Conservation (phyloP, 305 asterid species). For the Fraxinus angustifolia region DNA sequence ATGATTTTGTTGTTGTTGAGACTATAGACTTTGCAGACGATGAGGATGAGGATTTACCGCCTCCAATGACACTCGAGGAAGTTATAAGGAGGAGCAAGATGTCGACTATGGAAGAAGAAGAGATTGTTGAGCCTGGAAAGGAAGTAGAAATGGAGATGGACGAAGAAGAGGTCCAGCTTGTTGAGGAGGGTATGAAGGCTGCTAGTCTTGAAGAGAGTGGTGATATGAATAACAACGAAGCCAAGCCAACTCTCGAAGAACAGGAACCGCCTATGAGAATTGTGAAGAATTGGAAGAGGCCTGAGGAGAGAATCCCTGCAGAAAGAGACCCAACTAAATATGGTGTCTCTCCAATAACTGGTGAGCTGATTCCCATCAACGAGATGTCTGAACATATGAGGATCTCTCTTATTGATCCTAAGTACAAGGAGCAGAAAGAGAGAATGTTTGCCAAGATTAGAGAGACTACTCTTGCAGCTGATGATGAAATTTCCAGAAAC, state of each 20-base stretch:
- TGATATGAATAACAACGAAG: constrained; percentile 42
- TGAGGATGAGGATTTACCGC: constrained; percentile 89
- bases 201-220: constrained; percentile 75
- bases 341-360: constrained; percentile 84
- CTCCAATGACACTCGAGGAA: constrained; percentile 95
- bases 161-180: constrained; percentile 89
- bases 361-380: constrained; percentile 69
- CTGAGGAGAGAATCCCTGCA: constrained; percentile 75
- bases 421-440: constrained; percentile 91
- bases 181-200: constrained; percentile 87
- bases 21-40: constrained; percentile 87
- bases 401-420: constrained; percentile 88
- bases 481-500: constrained; percentile 87
- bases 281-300: constrained; percentile 92
- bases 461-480: constrained; percentile 94
- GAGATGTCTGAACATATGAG: constrained; percentile 99
- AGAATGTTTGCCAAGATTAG: constrained; percentile 95
- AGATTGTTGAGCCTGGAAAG: constrained; percentile 72
- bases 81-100: constrained; percentile 88
- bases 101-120: constrained; percentile 65
- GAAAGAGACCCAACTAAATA: constrained; percentile 77
- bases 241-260: constrained; percentile 45
- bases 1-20: constrained; percentile 90
- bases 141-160: constrained; percentile 98
- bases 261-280: constrained; percentile 89